These are phyloP conservation scores for Pilatotrama ljubarskyi DNA, from an alignment of 768 basidiomycete species.

Conservation along the genomic window DNA sequence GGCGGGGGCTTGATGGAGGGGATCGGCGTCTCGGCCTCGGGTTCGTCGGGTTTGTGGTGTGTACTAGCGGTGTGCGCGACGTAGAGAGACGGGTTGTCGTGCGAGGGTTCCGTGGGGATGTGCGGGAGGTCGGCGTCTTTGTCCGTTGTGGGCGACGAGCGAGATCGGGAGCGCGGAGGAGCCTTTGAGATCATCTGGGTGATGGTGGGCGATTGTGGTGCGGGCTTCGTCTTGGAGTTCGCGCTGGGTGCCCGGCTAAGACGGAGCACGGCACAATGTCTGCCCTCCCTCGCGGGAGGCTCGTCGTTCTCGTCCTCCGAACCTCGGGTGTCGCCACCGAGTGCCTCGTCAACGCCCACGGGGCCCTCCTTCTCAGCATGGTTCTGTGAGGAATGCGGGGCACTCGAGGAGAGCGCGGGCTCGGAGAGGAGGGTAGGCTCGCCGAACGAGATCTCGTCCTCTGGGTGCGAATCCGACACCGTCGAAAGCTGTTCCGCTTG, in stretches of 20 bases:
- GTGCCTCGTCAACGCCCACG: too few relatives aligned
- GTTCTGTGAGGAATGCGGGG: neutral
- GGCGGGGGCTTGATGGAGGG: conserved; percentile 7
- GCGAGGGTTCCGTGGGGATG: neutral
- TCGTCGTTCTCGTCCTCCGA: neutral
- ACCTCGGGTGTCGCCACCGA: neutral
- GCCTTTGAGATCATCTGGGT: conserved; percentile 6
- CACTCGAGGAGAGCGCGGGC: neutral
- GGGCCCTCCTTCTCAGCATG: neutral
- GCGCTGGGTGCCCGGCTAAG: neutral
- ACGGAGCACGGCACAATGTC: neutral
- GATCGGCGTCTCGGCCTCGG: neutral
- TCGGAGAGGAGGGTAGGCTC: conserved; percentile 9
- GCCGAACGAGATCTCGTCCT: neutral
- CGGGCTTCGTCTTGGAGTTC: neutral
- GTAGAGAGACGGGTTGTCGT: neutral
- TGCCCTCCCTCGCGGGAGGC: neutral
- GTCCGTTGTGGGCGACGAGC: neutral
- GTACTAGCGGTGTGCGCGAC: neutral
- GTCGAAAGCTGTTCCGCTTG: neutral
- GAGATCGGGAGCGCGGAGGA: neutral
- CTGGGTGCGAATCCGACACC: neutral
- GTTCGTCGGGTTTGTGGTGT: neutral
- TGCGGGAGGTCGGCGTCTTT: neutral
- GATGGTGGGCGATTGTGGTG: conserved; percentile 1